Conservation (phyloP, 1,284 basidiomycete species). For the Puccinia polysora region DNA sequence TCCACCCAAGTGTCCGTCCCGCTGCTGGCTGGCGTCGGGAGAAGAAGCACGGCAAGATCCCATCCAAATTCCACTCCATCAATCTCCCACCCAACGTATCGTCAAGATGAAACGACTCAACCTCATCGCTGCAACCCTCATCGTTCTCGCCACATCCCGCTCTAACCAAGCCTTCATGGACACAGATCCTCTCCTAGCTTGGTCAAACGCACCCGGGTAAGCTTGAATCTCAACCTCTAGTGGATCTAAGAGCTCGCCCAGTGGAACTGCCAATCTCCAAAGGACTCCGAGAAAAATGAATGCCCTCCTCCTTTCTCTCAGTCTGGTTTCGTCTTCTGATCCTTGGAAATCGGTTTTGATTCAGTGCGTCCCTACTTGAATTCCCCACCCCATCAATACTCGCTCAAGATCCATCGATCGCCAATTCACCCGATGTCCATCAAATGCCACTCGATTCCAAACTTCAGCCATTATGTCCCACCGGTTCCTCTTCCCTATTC, state of each 20-base stretch:
- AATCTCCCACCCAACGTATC: too few species aligned
- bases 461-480: constrained; percentile 1
- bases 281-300: too few species aligned
- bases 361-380: constrained; percentile 1
- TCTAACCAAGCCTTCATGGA: constrained; percentile 6
- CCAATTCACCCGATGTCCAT: background rate
- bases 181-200: constrained; percentile 19
- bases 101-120: too few species aligned
- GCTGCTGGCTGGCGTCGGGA: too few species aligned
- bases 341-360: background rate
- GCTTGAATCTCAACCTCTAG: background rate
- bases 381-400: background rate
- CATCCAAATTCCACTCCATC: too few species aligned
- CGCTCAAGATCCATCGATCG: background rate
- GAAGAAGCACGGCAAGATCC: too few species aligned
- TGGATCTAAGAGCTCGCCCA: too few species aligned
- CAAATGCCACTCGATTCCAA: constrained; percentile 2
- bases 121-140: too few species aligned
- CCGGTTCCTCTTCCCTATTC: constrained; percentile 14
- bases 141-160: background rate
- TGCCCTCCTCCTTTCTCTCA: too few species aligned
- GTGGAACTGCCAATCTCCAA: too few species aligned
- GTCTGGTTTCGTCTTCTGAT: background rate
- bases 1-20: too few species aligned
- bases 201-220: constrained; percentile 35